Conservation (phyloP, 106 monocot species). For the Iris macrosiphon region DNA sequence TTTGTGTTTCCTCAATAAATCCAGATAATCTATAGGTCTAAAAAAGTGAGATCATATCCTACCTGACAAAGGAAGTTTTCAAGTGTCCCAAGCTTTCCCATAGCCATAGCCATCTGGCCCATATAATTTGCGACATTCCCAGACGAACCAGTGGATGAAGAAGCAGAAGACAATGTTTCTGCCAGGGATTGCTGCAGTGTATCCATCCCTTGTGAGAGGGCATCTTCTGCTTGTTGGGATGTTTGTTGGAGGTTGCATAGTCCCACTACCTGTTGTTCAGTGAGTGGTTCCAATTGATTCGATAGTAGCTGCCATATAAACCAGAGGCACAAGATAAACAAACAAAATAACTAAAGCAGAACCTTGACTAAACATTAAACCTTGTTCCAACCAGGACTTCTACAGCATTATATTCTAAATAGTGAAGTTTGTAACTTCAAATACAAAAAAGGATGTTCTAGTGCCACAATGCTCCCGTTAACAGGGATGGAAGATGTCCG, state of each 20-base stretch:
- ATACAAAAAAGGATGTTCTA: too few relatives aligned
- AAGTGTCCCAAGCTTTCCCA: constrained; percentile 57
- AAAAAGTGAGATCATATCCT: too few relatives aligned
- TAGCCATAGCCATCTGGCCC: constrained; percentile 69
- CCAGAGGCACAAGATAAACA: too few relatives aligned
- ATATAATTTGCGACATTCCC: constrained; percentile 56
- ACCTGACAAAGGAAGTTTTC: constrained; percentile 52
- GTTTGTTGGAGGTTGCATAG: constrained; percentile 53
- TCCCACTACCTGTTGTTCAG: constrained; percentile 47
- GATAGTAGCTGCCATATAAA: constrained; percentile 29
- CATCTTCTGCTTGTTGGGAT: constrained; percentile 58
- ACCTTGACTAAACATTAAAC: too few relatives aligned
- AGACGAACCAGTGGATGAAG: constrained; percentile 29
- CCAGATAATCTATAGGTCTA: too few relatives aligned
- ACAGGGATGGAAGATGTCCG: too few relatives aligned
- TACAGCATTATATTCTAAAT: too few relatives aligned
- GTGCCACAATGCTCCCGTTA: too few relatives aligned
- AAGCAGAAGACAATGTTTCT: constrained; percentile 40
- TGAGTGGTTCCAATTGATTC: constrained; percentile 46
- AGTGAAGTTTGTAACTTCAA: too few relatives aligned
- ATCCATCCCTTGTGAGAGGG: constrained; percentile 71
- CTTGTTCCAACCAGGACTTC: too few relatives aligned
- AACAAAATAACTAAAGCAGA: too few relatives aligned
- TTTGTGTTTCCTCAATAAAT: too few relatives aligned
- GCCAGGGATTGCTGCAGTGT: constrained; percentile 53